These are phyloP conservation scores for Carex cristatella DNA, from an alignment of 176 grass and related monocot species.

Conservation along the genomic window DNA sequence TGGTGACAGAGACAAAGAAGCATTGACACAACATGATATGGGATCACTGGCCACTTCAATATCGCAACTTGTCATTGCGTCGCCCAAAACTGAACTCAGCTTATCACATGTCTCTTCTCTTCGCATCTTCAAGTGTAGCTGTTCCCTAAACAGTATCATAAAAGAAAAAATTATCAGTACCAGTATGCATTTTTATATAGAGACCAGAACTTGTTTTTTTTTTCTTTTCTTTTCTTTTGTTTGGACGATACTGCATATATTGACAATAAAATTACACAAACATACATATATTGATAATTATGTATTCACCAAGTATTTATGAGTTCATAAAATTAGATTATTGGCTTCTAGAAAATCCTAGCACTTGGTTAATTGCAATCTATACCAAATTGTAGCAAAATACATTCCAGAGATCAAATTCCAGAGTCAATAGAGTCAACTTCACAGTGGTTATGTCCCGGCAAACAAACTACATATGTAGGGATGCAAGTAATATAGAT, in stretches of 20 bases:
- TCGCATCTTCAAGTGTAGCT: constrained; percentile 61
- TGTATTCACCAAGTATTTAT: background rate
- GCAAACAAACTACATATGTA: background rate
- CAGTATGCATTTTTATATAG: background rate
- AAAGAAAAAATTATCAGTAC: background rate
- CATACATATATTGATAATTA: background rate
- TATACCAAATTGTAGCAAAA: background rate
- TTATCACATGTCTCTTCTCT: constrained; percentile 53
- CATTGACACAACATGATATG: constrained; percentile 40
- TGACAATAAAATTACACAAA: background rate
- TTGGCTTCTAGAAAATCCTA: background rate
- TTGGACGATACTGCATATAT: background rate
- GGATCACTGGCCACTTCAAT: constrained; percentile 43
- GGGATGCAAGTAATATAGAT: background rate
- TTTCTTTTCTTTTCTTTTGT: too few species aligned
- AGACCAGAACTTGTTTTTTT: background rate
- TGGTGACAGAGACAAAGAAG: constrained; percentile 31
- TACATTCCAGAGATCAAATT: background rate
- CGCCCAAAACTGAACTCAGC: constrained; percentile 50
- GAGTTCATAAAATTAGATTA: background rate
- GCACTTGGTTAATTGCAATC: background rate
- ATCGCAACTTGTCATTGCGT: constrained; percentile 52
- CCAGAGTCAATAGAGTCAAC: background rate
- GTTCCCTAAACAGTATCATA: constrained; percentile 42
- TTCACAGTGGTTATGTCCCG: background rate